Evolutionary conservation across 1,139 yeast genomes (phyloP).

Genomic region (Debaryomyces nepalensis): DNA sequence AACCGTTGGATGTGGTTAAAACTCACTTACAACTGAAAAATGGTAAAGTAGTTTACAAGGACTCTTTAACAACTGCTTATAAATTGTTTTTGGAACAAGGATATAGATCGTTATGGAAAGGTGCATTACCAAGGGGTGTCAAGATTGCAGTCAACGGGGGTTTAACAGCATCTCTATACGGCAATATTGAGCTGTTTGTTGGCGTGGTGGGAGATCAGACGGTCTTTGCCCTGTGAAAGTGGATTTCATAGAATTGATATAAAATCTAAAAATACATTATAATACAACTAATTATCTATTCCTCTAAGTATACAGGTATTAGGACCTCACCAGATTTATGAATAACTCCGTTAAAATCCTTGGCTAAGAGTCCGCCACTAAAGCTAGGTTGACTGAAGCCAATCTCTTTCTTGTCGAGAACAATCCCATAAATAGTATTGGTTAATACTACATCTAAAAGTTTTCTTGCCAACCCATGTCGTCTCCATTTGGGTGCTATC

Average conservation of each 20-base stretch:
- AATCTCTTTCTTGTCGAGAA: slow-evolving; percentile 43
- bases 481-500: slow-evolving; percentile 59
- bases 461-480: slow-evolving; percentile 51
- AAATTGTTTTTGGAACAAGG: slow-evolving; percentile 74
- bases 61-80: slow-evolving; percentile 74
- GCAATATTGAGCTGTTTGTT: slow-evolving; percentile 57
- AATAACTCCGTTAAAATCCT: slow-evolving; percentile 50
- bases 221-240: slow-evolving; percentile 42
- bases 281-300: slow-evolving; percentile 9
- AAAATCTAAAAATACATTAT: background rate
- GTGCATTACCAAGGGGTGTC: slow-evolving; percentile 77
- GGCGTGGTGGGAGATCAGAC: slow-evolving; percentile 53
- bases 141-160: slow-evolving; percentile 84
- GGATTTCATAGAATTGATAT: slow-evolving; percentile 1
- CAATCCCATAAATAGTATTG: slow-evolving; percentile 57
- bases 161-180: slow-evolving; percentile 72
- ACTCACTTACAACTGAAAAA: slow-evolving; percentile 85
- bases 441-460: slow-evolving; percentile 47
- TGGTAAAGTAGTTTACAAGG: slow-evolving; percentile 63
- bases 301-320: slow-evolving; percentile 55
- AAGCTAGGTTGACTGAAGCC: slow-evolving; percentile 78
- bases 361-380: slow-evolving; percentile 61
- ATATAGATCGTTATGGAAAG: slow-evolving; percentile 67
- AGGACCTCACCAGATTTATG: slow-evolving; percentile 56
- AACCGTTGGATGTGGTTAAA: slow-evolving; percentile 89